Percentiles rank a stretch among this genome's conserved stretches.
These are phyloP conservation scores for Polysphondylium violaceum DNA, from an alignment of 78 protist species.

Conservation along the genomic window DNA sequence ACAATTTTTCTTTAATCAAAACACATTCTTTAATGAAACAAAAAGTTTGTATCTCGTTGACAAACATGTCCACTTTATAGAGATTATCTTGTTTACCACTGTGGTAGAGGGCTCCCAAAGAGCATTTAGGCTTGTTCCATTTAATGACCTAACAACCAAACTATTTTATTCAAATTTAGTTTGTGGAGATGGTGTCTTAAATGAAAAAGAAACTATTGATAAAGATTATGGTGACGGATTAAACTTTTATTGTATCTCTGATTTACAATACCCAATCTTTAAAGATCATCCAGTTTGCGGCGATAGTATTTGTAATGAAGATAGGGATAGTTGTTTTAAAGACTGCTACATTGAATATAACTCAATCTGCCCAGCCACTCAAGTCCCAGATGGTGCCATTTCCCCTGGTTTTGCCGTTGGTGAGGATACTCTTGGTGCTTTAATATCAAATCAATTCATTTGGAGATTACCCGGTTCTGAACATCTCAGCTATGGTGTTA, in stretches of 20 bases:
- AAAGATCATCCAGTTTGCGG: no score
- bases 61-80: no score
- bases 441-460: neutral
- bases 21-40: no score
- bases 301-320: constrained; percentile 32
- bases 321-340: neutral
- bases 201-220: neutral
- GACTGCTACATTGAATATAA: neutral
- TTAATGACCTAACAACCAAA: no score
- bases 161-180: neutral
- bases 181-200: neutral
- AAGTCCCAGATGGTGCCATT: neutral
- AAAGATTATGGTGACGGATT: neutral
- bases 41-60: no score
- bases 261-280: no score
- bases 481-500: neutral
- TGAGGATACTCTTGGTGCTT: neutral
- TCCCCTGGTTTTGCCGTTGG: neutral
- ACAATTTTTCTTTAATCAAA: no score
- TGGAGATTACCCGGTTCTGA: neutral
- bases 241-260: neutral
- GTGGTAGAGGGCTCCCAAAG: no score
- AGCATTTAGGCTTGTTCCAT: neutral
- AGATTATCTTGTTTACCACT: no score
- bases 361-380: neutral